Conservation (phyloP, 2,329 filamentous ascomycete genomes). For the Cryphonectria nitschkei region DNA sequence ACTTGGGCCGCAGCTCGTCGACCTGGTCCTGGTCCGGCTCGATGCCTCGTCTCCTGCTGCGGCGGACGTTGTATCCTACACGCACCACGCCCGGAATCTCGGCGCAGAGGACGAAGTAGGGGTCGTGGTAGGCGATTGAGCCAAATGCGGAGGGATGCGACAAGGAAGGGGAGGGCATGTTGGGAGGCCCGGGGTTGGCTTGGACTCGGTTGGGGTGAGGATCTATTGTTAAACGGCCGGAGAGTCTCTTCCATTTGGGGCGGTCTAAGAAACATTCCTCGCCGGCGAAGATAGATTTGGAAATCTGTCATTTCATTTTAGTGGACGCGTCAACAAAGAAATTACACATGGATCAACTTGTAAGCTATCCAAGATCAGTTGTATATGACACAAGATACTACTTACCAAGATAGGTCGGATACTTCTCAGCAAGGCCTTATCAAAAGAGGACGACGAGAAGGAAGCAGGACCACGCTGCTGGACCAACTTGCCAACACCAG, state of each 20-base stretch:
- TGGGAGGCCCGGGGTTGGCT: not conserved
- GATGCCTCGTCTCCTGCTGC: constrained; percentile 36
- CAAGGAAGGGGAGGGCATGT: not conserved
- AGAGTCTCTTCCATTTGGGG: constrained; percentile 42
- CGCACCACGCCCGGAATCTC: constrained; percentile 41
- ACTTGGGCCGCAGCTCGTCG: constrained; percentile 36
- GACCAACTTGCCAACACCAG: constrained; percentile 44
- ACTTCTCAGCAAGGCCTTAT: constrained; percentile 44
- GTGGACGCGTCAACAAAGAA: not conserved
- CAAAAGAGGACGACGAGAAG: constrained; percentile 40
- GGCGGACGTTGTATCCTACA: constrained; percentile 39
- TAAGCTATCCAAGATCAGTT: not conserved
- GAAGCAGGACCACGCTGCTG: constrained; percentile 43
- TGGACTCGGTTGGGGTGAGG: constrained; percentile 30
- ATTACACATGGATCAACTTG: not conserved
- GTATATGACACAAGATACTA: constrained; percentile 7
- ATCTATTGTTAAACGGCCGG: constrained; percentile 38
- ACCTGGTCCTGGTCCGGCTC: constrained; percentile 37
- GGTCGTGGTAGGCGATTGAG: constrained; percentile 33
- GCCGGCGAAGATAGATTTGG: constrained; percentile 44
- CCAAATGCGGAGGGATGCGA: not conserved
- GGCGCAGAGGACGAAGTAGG: constrained; percentile 41
- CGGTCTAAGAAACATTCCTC: constrained; percentile 43
- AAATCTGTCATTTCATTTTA: constrained; percentile 36
- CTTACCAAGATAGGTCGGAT: constrained; percentile 44